Evolutionary conservation across 768 basidiomycete species (phyloP), one percentile per base, ranked within the genome.

Genomic region (Leccinum sublutescens): DNA sequence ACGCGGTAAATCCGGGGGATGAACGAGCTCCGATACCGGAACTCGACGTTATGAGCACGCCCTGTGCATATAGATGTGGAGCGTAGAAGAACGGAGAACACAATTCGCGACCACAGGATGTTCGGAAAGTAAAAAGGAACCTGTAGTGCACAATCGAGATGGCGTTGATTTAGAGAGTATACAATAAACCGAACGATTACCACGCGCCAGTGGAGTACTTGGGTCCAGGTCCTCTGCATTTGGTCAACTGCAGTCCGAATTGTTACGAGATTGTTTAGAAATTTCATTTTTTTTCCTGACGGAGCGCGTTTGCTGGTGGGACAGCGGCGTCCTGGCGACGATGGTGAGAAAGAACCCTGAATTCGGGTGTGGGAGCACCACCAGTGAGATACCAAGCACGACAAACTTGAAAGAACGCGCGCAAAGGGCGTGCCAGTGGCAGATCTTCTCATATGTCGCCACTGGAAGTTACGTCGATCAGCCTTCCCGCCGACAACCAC

Each of bases 391-490:
- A 45, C 43, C 43, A 45, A 45, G 43, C 10, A 19, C 43, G 43
- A 45, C 62, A 66, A 66, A 52, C 34, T 63, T 54, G 66, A 57
- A 52, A 60, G 55, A 62, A 60, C 70, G 64, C 58, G 54, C 66
- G 63, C 70, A 71, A 72, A 64, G 60, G 68, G 70, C 71, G 64
- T 71, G 70, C 63, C 52, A 58, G 66, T 71, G 70, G 62, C 52
- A 58, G 43, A 48, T 40, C 63, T 67, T 56, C 63, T 58, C 50
- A n/a, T 61, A 62, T 63, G 61, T 62, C 56, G 56, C 67, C 62
- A 56, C 49, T 49, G 58, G 43, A 21, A 17, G 54, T 53, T 59
- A 58, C 67, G 53, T 58, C 34, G 62, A 56, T 33, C 56, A 57
- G 31, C 43, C 54, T 34, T 33, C 51, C 60, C 59, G 47, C 55